Evolutionary conservation across 495 filamentous ascomycete species (phyloP).

Genomic region (Neurospora terricola): DNA sequence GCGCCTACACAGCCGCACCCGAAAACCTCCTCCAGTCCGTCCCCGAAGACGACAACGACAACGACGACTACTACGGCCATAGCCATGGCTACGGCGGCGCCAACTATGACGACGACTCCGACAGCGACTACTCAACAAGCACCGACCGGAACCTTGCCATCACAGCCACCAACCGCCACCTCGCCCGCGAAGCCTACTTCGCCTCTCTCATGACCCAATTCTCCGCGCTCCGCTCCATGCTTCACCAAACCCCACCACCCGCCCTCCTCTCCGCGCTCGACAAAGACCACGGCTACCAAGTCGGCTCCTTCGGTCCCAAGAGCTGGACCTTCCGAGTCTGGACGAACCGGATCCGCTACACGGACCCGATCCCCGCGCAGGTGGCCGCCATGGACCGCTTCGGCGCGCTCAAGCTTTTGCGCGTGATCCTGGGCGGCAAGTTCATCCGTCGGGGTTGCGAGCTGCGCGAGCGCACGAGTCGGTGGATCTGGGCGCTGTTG

Average conservation of each 20-base stretch:
- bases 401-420: slow-evolving; percentile 46
- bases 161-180: slow-evolving; percentile 41
- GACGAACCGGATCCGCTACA: slow-evolving; percentile 36
- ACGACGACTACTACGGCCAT: slow-evolving; percentile 1
- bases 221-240: slow-evolving; percentile 43
- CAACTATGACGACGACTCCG: not conserved
- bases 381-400: slow-evolving; percentile 58
- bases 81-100: slow-evolving; percentile 4
- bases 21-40: slow-evolving; percentile 4
- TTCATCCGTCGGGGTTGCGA: slow-evolving; percentile 37
- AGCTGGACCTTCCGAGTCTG: slow-evolving; percentile 40
- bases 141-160: slow-evolving; percentile 10
- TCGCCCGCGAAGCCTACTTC: slow-evolving; percentile 47
- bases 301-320: slow-evolving; percentile 34
- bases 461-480: slow-evolving; percentile 38
- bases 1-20: slow-evolving; percentile 55
- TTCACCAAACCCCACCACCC: slow-evolving; percentile 45
- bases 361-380: slow-evolving; percentile 57
- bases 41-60: slow-evolving; percentile 6
- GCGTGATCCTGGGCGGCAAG: slow-evolving; percentile 32
- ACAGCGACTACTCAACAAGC: not conserved
- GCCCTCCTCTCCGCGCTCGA: slow-evolving; percentile 42
- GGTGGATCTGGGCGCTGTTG: slow-evolving; percentile 55
- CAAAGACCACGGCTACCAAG: slow-evolving; percentile 45
- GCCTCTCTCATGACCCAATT: slow-evolving; percentile 52